Base-by-base conservation (phyloP, 768 basidiomycete species). In the Candolleomyces eurysporus region DNA sequence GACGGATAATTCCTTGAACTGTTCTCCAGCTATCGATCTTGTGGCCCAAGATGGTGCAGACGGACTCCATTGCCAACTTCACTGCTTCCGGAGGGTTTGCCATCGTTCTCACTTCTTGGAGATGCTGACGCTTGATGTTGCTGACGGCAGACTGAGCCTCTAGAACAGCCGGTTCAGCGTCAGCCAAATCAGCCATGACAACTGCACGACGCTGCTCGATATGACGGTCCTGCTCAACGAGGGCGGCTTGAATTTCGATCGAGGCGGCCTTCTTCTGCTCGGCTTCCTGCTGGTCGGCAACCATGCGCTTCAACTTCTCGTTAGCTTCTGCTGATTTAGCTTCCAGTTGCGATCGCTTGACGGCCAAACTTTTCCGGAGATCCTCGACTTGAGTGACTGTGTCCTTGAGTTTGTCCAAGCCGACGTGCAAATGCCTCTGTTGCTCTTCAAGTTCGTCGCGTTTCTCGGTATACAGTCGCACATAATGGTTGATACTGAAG, bases 351-450 rank as follows among this genome's bases (percentile, higher is more conserved):
- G 89, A 86, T 19, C 93, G 88, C 74, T 99, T 99, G 68, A 90
- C 88, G 2, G 97, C 96, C 43, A 98, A 86, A 72, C 95, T 97
- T 76, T 92, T 92, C 58, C 96, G 86, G 30, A 99, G 83, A 68
- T 98, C 92, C 74, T 98, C 97, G 40, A 99, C 97, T 71, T 98
- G 96, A 0, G 89, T 91, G 62, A 99, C 96, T 0, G 97, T 99
- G 61, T 96, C 93, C 32, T 87, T 89, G 30, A 98, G 84, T 75
- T 99, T 99, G 75, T 98, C 96, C 55, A 99, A 84, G 60, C 97
- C 97, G 63, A 98, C 94, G 67, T 99, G 97, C 58, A 99, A 83
- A 77, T 99, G 97, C 32, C 97, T 90, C 69, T 98, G 97, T 70
- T 99, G 96, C 71, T 99, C 97, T 73, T 98, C 97, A 17, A 99